Percentiles rank a stretch among this genome's conserved stretches.
Evolutionary conservation across 2,329 filamentous ascomycete genomes (phyloP).

Genomic region (Sclerotinia nivalis): DNA sequence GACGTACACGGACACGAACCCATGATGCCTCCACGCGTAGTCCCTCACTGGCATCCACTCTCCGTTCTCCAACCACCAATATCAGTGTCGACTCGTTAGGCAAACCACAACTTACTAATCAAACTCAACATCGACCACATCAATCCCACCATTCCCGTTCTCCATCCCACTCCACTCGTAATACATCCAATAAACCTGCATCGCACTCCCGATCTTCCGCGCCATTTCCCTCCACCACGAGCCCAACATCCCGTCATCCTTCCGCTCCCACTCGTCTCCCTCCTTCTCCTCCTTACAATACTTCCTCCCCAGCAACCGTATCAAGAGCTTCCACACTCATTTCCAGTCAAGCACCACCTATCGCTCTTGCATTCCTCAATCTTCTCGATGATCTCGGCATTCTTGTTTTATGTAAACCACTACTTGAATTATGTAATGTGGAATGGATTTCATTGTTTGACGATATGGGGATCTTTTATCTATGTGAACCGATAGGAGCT

Average conservation of each 20-base stretch:
- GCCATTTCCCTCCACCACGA: not conserved
- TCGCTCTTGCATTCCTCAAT: slow-evolving; percentile 27
- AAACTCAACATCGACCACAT: slow-evolving; percentile 8
- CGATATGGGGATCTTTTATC: slow-evolving; percentile 30
- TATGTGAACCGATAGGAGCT: slow-evolving; percentile 9
- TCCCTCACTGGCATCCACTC: slow-evolving; percentile 13
- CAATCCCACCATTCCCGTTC: not conserved
- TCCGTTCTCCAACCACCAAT: not conserved
- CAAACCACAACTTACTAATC: not conserved
- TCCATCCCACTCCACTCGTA: not conserved
- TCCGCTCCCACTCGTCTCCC: not conserved
- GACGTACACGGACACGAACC: not conserved
- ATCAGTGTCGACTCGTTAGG: not conserved
- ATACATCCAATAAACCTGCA: not conserved
- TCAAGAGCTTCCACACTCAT: slow-evolving; percentile 9
- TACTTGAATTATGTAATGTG: slow-evolving; percentile 26
- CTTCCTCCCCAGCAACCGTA: not conserved
- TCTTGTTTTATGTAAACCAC: slow-evolving; percentile 28
- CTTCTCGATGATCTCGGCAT: slow-evolving; percentile 37
- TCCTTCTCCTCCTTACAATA: not conserved
- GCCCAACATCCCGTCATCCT: not conserved
- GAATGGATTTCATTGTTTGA: slow-evolving; percentile 32
- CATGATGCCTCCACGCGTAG: not conserved
- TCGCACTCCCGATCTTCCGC: not conserved
- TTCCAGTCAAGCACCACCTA: not conserved